Conservation (phyloP, 208 protist species). For the Trypanosoma theileri region DNA sequence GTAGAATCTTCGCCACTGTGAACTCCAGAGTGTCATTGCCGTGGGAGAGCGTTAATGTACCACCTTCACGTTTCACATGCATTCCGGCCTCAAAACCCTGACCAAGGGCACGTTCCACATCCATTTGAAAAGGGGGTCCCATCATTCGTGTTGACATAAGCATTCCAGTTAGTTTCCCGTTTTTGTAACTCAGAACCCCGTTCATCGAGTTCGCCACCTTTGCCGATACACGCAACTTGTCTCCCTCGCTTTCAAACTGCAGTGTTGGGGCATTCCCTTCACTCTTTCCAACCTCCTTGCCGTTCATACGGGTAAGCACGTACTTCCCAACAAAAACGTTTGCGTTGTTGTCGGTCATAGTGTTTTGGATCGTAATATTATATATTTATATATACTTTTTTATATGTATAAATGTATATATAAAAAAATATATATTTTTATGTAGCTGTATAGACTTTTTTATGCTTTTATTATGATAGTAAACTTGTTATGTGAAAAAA, state of each 20-base stretch:
- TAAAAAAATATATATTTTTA: too few relatives aligned
- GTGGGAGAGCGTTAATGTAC: conserved; percentile 34
- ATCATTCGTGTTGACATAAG: conserved; percentile 45
- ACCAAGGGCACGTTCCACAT: conserved; percentile 42
- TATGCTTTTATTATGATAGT: too few relatives aligned
- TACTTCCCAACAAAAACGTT: too few relatives aligned
- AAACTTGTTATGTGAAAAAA: too few relatives aligned
- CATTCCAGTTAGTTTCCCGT: conserved; percentile 40
- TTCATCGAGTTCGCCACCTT: conserved; percentile 43
- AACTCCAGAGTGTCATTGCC: conserved; percentile 36
- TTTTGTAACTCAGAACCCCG: conserved; percentile 23
- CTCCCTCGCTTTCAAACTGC: too few relatives aligned
- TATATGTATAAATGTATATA: too few relatives aligned
- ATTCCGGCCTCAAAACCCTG: conserved; percentile 40
- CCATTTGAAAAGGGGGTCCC: conserved; percentile 33
- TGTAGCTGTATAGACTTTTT: too few relatives aligned
- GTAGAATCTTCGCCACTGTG: conserved; percentile 5
- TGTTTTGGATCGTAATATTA: too few relatives aligned
- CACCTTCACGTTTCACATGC: conserved; percentile 25
- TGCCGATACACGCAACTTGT: background rate
- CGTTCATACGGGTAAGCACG: conserved; percentile 24
- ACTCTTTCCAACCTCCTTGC: conserved; percentile 13
- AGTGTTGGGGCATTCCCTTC: too few relatives aligned
- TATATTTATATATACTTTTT: too few relatives aligned
- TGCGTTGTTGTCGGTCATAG: too few relatives aligned